Evolutionary conservation across 2,329 filamentous ascomycete species (phyloP).

Genomic region (Neonectria magnoliae): DNA sequence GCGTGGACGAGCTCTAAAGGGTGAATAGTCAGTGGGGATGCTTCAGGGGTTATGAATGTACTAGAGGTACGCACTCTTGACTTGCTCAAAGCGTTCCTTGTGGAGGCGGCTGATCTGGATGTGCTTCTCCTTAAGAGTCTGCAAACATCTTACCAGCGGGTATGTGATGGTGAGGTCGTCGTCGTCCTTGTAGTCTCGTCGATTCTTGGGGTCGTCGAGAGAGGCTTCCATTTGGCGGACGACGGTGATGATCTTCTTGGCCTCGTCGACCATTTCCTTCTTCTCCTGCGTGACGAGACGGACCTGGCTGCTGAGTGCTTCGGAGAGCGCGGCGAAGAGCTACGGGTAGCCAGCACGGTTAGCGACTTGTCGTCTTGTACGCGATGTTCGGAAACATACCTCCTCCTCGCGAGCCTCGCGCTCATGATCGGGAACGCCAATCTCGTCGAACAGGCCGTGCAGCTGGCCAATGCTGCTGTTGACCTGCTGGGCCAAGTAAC

Average conservation of each 20-base stretch:
- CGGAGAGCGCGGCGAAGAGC: slow-evolving; percentile 92
- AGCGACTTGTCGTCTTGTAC: slow-evolving; percentile 8
- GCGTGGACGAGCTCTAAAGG: slow-evolving; percentile 85
- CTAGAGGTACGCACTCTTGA: slow-evolving; percentile 75
- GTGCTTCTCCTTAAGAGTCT: slow-evolving; percentile 86
- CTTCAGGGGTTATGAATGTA: not conserved
- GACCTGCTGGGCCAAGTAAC: slow-evolving; percentile 94
- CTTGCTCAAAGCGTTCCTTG: slow-evolving; percentile 92
- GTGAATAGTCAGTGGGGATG: slow-evolving; percentile 21
- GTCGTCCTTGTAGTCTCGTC: slow-evolving; percentile 71
- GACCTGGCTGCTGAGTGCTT: slow-evolving; percentile 91
- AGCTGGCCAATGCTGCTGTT: slow-evolving; percentile 92
- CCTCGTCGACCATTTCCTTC: slow-evolving; percentile 89
- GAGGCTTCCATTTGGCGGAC: slow-evolving; percentile 96
- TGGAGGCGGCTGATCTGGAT: slow-evolving; percentile 82
- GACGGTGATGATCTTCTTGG: slow-evolving; percentile 81
- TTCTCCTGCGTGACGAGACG: slow-evolving; percentile 88
- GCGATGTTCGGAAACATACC: slow-evolving; percentile 61
- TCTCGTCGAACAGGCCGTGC: slow-evolving; percentile 96
- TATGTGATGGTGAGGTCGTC: slow-evolving; percentile 82
- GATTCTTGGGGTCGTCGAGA: slow-evolving; percentile 77
- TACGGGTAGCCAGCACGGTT: slow-evolving; percentile 49
- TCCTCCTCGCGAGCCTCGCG: slow-evolving; percentile 89
- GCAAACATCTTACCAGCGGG: slow-evolving; percentile 83
- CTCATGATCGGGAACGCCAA: slow-evolving; percentile 93